A percentile compares a stretch with the other conserved stretches of the same genome.
These are phyloP conservation scores for Vanrija humicola DNA, from an alignment of 1,284 basidiomycete genomes.

Conservation along the genomic window DNA sequence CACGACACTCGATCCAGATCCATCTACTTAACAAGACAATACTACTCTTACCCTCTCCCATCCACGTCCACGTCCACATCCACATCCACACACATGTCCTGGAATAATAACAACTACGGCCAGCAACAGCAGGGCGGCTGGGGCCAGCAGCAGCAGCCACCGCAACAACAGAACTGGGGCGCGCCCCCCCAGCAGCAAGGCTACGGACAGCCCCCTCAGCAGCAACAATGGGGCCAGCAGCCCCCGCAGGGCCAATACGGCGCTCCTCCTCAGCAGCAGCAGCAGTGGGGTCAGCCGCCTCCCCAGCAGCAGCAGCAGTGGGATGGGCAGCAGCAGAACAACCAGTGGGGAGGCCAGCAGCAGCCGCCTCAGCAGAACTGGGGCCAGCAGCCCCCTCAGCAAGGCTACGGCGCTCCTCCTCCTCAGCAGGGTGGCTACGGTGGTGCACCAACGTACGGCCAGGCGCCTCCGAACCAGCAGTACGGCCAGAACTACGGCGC, in stretches of 20 bases:
- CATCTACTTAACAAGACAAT: too few species aligned
- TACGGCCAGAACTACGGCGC: conserved; percentile 12
- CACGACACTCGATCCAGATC: too few species aligned
- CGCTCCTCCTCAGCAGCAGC: conserved; percentile 8
- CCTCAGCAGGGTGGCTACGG: conserved; percentile 6
- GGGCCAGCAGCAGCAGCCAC: conserved; percentile 1
- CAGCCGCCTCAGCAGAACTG: conserved; percentile 7
- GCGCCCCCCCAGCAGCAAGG: not conserved
- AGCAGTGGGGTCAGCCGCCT: conserved; percentile 10
- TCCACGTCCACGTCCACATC: not conserved
- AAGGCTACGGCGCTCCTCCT: conserved; percentile 9
- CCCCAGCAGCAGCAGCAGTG: conserved; percentile 5
- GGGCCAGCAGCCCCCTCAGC: conserved; percentile 10
- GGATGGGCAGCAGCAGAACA: conserved; percentile 13
- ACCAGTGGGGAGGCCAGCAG: not conserved
- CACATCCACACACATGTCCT: not conserved
- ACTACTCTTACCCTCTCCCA: too few species aligned
- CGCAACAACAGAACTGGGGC: conserved; percentile 10
- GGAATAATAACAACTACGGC: too few species aligned
- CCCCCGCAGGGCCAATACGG: conserved; percentile 11
- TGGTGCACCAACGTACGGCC: conserved; percentile 14
- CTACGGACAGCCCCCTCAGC: conserved; percentile 14
- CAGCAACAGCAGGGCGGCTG: too few species aligned
- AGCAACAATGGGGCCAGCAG: conserved; percentile 7
- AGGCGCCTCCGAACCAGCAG: conserved; percentile 8